Evolutionary conservation across 2,329 filamentous ascomycete genomes (phyloP), one percentile per base, ranked within the genome.

Genomic region (Calonectria leucothoes): DNA sequence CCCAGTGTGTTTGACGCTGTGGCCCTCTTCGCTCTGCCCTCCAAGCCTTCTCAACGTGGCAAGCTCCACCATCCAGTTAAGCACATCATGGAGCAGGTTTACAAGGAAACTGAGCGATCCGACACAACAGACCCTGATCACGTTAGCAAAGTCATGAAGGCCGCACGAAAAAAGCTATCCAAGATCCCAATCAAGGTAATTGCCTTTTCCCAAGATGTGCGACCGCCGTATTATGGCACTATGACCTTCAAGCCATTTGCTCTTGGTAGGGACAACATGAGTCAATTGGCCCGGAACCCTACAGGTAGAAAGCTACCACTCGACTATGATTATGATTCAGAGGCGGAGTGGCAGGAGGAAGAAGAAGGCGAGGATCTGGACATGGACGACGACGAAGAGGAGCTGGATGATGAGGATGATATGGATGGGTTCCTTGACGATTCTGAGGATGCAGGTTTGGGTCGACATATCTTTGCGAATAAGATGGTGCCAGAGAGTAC

Each of bases 381-480:
- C 3, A 87, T 93, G 31, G 93, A 94, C 25, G 92, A 94, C 11
- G 89, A 89, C 33, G 90, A 90, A 86, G 95, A 89, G 87, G 96
- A 90, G n/a, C 76, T 88, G 0, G 93, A 94, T 71, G 93, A 94
- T 70, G 93, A 92, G n/a, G 94, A 94, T 20, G 95, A 97, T 73
- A 94, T 98, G 92, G 94, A 95, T 5, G 96, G 92, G 23, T 98
- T 98, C 81, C 87, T 98, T 2, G 96, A 98, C 78, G 95, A 97
- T 79, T 94, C 94, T 7, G 94, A 97, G 67, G 94, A 97, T 74
- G 81, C 83, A 80, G 90, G 86, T 73, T 85, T 84, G 82, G 87
- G 84, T 76, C 88, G 83, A 89, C 90, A 87, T 86, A 90, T 82
- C 84, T 93, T 85, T 90, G 79, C 90, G 87, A 91, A 92, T 35